phyloP scores from a whole-genome alignment of 1,139 yeast genomes.

The Nadsonia starkeyi-henricii region DNA sequence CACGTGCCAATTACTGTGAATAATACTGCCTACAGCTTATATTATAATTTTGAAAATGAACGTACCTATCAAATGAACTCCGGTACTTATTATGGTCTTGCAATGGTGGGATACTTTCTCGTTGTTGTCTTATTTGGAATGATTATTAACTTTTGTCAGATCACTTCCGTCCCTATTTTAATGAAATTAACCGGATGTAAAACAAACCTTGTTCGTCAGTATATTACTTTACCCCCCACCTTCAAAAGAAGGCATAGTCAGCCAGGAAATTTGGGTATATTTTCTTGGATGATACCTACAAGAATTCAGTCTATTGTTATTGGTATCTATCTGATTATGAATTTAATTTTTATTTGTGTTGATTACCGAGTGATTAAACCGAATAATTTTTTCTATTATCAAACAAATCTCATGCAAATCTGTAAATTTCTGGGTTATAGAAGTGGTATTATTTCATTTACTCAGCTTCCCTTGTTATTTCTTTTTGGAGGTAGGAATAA shows the following conservation, averaged over 20 bases:
- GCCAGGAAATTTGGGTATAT: constrained; percentile 15
- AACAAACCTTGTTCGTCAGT: constrained; percentile 15
- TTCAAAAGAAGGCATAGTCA: constrained; percentile 17
- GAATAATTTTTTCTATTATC: constrained; percentile 8
- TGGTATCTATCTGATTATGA: constrained; percentile 16
- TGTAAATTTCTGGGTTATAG: constrained; percentile 39
- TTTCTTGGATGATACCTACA: constrained; percentile 19
- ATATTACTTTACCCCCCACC: constrained; percentile 22
- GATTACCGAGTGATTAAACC: constrained; percentile 9
- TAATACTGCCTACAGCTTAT: background rate
- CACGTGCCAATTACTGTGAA: constrained; percentile 4
- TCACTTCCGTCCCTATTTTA: constrained; percentile 10
- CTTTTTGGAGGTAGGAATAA: constrained; percentile 53
- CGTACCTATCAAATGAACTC: constrained; percentile 5
- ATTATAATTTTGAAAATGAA: constrained; percentile 1
- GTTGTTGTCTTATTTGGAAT: constrained; percentile 11
- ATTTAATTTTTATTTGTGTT: constrained; percentile 14
- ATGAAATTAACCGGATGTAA: constrained; percentile 7
- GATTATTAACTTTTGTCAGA: constrained; percentile 9
- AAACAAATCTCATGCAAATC: constrained; percentile 15
- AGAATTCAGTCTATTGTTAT: constrained; percentile 21
- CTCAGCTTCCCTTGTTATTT: constrained; percentile 39
- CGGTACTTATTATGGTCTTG: constrained; percentile 14
- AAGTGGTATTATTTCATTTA: constrained; percentile 45
- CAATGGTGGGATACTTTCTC: constrained; percentile 17